Base-by-base conservation (phyloP, 2,329 filamentous ascomycete species). In the Juglanconis oblonga region DNA sequence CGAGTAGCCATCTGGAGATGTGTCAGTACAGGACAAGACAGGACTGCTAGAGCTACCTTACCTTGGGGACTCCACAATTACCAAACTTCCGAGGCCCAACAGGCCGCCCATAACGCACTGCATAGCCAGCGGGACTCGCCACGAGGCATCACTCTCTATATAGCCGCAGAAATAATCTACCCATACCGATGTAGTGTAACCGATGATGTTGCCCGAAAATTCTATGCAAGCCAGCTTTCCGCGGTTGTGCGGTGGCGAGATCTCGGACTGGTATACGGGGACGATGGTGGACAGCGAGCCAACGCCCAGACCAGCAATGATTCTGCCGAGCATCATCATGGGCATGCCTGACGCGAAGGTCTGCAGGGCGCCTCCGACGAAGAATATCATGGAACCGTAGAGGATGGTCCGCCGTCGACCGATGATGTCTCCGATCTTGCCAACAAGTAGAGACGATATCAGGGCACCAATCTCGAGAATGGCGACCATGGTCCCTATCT, bases 191-290 rank as follows among this genome's bases (percentile, higher is more conserved):
- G 92, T 92, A 57, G 94, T 89, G 73, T 99, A 99, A 36, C 95
- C 95, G 63, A 91, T 88, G 64, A 99, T 96, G 75, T 99, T 99
- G 57, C 95, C 95, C 0, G 94, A 94, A 71, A 98, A 99, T 74
- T 99, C 95, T 66, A 99, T 98, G 74, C 95, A 98, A 31, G 94
- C 95, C 63, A 99, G 82, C 76, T 95, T 96, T 64, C 95, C 95
- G 69, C 95, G 85, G 74, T 97, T 98, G 71, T 99, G 95, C 5
- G 95, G 92, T 52, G 95, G 95, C 48, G 94, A 97, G 70, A 97
- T 96, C 72, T 97, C 93, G 49, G 92, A 94, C 72, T 97, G 92
- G 72, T 96, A 97, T 50, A 97, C 90, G 0, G 93, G 93, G 1
- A 97, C 92, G 66, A 97, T 96, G 52, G 92, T 94, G 0, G 92